Base-by-base conservation (phyloP, 2,329 filamentous ascomycete species). In the Gaeumannomyces sp. region DNA sequence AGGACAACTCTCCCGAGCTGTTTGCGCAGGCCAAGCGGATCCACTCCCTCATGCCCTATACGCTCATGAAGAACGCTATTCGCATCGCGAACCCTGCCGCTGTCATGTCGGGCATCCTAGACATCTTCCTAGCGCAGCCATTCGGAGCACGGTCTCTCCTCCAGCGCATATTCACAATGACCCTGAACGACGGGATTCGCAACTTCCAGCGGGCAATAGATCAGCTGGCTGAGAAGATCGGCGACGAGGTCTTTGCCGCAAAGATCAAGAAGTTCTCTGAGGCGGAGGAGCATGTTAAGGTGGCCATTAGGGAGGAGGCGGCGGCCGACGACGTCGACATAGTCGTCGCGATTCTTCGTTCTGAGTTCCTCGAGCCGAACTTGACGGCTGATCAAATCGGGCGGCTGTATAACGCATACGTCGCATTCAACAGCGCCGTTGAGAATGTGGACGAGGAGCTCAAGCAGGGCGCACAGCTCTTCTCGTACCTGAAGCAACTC, bases 1-100 rank as follows among this genome's bases (percentile, higher is more conserved):
- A 99, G 75, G 95, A 99, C 78, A 99, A 99, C 76, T 97, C 94
- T 0, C 93, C 95, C 0, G 95, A 99, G 73, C 78, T 99, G 35
- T 98, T 98, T 75, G 92, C 93, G 0, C 95, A 99, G 76, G 89
- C 91, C 5, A 97, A 94, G 78, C 87, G 91, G 67, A 97, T 98
- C 63, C 95, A 99, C 74, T 97, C 93, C 0, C 84, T 98, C 65
- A 90, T 99, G 59, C 95, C 95, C 0, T 99, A 99, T 74, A 90
- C 89, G 0, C 81, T 97, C 61, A 83, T 99, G 74, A 99, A 99
- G 80, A 97, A 98, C 73, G 92, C 97, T 60, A 98, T 99, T 72
- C 88, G 94, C 65, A 92, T 98, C 70, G 93, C 95, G 28, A 99
- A 99, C 71, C 95, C 95, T 2, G 94, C 94, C 0, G 92, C 93